Base-by-base conservation (phyloP, 106 monocot species). In the Acorus calamus region DNA sequence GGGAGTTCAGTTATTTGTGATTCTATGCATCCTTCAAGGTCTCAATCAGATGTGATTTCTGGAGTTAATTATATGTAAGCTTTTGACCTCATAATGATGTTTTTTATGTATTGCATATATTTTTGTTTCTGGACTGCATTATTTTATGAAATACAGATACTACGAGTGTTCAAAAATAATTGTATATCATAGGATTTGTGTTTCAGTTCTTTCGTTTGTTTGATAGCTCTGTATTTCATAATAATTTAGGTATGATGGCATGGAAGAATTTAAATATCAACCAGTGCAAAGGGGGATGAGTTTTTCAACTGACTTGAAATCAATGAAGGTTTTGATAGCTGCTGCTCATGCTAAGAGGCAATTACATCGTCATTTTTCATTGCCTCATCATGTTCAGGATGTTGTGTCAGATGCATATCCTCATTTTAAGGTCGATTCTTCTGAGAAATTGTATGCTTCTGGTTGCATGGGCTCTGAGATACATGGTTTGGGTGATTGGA, bases 311-410 rank as follows among this genome's bases (percentile, higher is more conserved):
- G 80, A 80, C 66, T 63, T 62, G 57, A 74, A 73, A 43, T 82
- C 84, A 43, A 81, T 81, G 69, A 92, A 92, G 57, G 74, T 74
- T 63, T 69, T 85, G 73, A 85, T 85, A 72, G 91, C 88, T 73
- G 91, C 88, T 49, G 82, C 85, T 11, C 87, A 84, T 52, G 84
- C 84, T 41, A 87, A 74, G 46, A 71, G 85, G 65, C 73, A 67
- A 54, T 53, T 67, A 12, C 85, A 84, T 61, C 75, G 65, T 5
- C 81, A 75, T 71, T 79, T 66, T 61, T 84, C 79, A 44, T 75
- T 84, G 42, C 53, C 77, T 66, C 69, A 84, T 50, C 72, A 44
- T 68, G 66, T 42, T 61, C 53, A 61, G 11, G 76, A 85, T 61
- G 46, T 68, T 68, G 48, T 71, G 1, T 46, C 60, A 59, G 82